phyloP scores from a whole-genome alignment of 306 rosid species.

The Quercus alba region DNA sequence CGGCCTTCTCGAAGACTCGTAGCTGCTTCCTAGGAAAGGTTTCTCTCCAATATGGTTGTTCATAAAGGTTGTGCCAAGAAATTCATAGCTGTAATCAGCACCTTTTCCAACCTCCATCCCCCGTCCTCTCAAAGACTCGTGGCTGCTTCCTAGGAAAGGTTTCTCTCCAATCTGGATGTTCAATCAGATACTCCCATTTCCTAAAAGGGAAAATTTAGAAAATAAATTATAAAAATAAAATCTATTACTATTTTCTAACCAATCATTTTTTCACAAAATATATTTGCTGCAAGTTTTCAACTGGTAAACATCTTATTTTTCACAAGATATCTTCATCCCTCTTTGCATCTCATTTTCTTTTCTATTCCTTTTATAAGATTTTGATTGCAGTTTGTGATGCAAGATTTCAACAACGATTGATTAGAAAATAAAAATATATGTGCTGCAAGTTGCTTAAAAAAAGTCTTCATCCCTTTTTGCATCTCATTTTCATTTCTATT shows the following conservation, averaged over 20 bases:
- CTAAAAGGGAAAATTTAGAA: conserved; percentile 30
- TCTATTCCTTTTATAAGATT: no score
- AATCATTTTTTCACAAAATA: not conserved
- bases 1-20: conserved; percentile 50
- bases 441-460: no score
- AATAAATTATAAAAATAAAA: not conserved
- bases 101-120: conserved; percentile 64
- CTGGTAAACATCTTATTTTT: not conserved
- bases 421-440: no score
- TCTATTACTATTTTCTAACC: no score
- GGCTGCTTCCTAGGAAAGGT: conserved; percentile 64
- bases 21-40: conserved; percentile 63
- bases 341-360: no score
- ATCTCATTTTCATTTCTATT: no score
- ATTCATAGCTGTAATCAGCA: conserved; percentile 17
- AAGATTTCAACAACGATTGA: no score
- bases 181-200: conserved; percentile 60
- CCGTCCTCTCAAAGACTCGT: conserved; percentile 52
- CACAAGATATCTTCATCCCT: no score
- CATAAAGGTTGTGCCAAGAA: not conserved
- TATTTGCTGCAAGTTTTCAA: not conserved
- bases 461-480: no score
- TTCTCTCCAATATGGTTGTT: conserved; percentile 57
- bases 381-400: no score
- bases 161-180: conserved; percentile 71